Base-by-base conservation (phyloP, 1,284 basidiomycete genomes). In the Ceratobasidium theobromae region DNA sequence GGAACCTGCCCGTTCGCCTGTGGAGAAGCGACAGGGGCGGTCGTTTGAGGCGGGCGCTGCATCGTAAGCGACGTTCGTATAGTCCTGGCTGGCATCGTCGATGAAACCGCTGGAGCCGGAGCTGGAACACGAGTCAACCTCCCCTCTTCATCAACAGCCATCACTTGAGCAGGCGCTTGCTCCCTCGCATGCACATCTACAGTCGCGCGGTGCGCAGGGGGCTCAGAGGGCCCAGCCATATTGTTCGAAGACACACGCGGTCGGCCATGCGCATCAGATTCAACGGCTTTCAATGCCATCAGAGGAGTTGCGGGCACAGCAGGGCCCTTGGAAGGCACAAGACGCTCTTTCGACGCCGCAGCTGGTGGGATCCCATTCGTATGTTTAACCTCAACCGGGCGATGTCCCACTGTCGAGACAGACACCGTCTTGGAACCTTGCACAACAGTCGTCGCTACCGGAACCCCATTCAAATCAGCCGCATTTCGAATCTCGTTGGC, bases 71-170 rank as follows among this genome's bases (percentile, higher is more conserved):
- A 65, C 51, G 40, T 35, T 33, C 60, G 48, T 25, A 40, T 40
- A 27, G 49, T 38, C 8, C 60, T 21, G 27, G 40, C 27, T 28
- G 58, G 58, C 58, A 62, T 62, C 35, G 58, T 62, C 38, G 48
- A 48, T 18, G 58, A 25, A 40, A 25, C 58, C 4, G 33, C 58
- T 16, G 49, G 27, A n/a, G n/a, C n/a, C n/a, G 45, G 21, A 48
- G 8, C 21, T 16, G 45, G 57, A 12, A 23, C 16, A 35, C 57
- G 57, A 38, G 32, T 38, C 21, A 60, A 12, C 12, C 60, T 45
- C 14, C 60, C 60, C 18, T 65, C 60, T 45, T 65, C 60, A 32
- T 65, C 60, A 6, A 65, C 60, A 23, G 40, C 16, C 5, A 52
- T 41, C 18, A 28, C 30, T 27, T 16, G 35, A 14, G 12, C 30